A percentile compares a stretch with the other conserved stretches of the same genome.
These are phyloP conservation scores for Escovopsis sp. DNA, from an alignment of 2,329 filamentous ascomycete species.

Conservation along the genomic window DNA sequence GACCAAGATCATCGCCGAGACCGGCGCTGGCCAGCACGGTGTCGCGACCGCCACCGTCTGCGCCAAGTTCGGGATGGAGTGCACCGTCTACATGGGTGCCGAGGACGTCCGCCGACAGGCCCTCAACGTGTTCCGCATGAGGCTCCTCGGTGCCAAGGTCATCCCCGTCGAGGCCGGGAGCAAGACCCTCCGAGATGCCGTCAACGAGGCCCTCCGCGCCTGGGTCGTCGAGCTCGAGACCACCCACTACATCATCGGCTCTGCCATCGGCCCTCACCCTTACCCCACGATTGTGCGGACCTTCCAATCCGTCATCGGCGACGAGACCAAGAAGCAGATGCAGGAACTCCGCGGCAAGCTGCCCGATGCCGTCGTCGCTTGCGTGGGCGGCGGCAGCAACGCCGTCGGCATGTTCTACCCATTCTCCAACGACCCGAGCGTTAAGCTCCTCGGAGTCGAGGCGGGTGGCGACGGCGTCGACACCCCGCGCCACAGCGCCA, in stretches of 20 bases:
- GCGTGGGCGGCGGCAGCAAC: conserved; percentile 90
- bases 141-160: conserved; percentile 83
- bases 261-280: conserved; percentile 90
- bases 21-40: conserved; percentile 92
- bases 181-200: conserved; percentile 68
- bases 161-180: conserved; percentile 86
- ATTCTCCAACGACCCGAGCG: conserved; percentile 69
- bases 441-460: conserved; percentile 87
- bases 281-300: conserved; percentile 96
- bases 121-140: conserved; percentile 97
- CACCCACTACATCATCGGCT: conserved; percentile 97
- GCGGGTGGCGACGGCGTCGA: conserved; percentile 88
- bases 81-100: conserved; percentile 95
- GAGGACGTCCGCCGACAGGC: conserved; percentile 95
- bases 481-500: conserved; percentile 74
- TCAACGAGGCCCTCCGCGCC: conserved; percentile 87
- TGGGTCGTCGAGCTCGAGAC: conserved; percentile 90
- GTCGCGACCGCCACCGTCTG: conserved; percentile 95
- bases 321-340: conserved; percentile 91
- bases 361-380: conserved; percentile 90
- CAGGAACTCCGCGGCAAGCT: conserved; percentile 69
- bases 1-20: conserved; percentile 95
- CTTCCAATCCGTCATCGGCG: conserved; percentile 92
- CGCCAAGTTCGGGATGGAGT: conserved; percentile 96
- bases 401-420: conserved; percentile 98